These are phyloP conservation scores for Carpinus fangiana DNA, from an alignment of 306 rosid species.

Conservation along the genomic window DNA sequence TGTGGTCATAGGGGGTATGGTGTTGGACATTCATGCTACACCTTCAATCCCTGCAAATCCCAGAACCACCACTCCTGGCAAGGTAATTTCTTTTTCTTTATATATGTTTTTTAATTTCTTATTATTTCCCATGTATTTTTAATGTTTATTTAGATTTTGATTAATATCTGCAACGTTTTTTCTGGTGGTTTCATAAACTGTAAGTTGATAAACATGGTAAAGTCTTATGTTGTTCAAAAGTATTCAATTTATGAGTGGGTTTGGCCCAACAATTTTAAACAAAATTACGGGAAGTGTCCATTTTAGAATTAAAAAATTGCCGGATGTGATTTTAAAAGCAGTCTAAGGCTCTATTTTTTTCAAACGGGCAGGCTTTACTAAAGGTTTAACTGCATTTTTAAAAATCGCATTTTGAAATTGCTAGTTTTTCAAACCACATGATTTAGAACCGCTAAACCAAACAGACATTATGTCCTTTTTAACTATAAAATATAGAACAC, in stretches of 20 bases:
- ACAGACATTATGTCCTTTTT: not conserved
- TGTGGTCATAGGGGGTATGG: conserved; percentile 88
- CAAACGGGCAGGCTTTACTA: no score
- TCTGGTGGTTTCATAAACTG: not conserved
- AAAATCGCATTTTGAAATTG: no score
- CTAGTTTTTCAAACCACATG: no score
- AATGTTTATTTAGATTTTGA: not conserved
- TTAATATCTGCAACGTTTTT: not conserved
- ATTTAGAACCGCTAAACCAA: no score
- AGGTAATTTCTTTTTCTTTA: conserved; percentile 35
- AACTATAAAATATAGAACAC: not conserved
- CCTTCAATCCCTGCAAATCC: conserved; percentile 39
- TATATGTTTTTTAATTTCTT: not conserved
- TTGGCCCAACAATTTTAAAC: not conserved
- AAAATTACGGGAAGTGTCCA: no score
- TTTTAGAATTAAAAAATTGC: no score
- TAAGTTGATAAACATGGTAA: not conserved
- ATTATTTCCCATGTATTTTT: not conserved
- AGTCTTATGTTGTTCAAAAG: not conserved
- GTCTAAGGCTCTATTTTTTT: no score
- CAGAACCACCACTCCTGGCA: conserved; percentile 65
- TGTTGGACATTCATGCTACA: conserved; percentile 73
- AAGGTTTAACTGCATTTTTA: no score
- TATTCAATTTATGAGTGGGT: not conserved
- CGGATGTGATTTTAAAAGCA: no score